Percentiles rank a stretch among this genome's conserved stretches.
Evolutionary conservation across 495 filamentous ascomycete species (phyloP).

Genomic region (Penicillium nucicola): DNA sequence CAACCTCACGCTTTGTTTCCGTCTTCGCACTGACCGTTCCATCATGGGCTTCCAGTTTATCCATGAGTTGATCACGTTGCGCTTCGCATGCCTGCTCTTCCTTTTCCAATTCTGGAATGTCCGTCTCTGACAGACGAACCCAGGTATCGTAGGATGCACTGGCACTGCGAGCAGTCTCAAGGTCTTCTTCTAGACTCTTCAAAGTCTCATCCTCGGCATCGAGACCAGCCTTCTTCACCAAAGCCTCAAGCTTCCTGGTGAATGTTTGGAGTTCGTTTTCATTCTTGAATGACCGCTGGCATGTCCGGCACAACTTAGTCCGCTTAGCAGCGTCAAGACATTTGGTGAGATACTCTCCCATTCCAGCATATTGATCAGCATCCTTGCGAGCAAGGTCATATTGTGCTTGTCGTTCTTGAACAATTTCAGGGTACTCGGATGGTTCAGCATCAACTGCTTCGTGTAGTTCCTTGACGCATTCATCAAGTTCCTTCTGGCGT

Average conservation of each 20-base stretch:
- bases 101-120: slow-evolving; percentile 66
- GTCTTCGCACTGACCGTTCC: slow-evolving; percentile 59
- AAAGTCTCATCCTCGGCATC: slow-evolving; percentile 54
- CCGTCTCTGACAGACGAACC: slow-evolving; percentile 59
- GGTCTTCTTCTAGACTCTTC: slow-evolving; percentile 46
- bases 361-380: slow-evolving; percentile 55
- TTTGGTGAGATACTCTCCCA: slow-evolving; percentile 61
- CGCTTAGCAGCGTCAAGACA: slow-evolving; percentile 57
- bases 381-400: slow-evolving; percentile 62
- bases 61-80: slow-evolving; percentile 58
- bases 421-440: slow-evolving; percentile 47
- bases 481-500: slow-evolving; percentile 60
- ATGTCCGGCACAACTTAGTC: slow-evolving; percentile 68
- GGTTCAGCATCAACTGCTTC: slow-evolving; percentile 54
- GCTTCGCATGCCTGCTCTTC: slow-evolving; percentile 54
- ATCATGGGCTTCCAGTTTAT: slow-evolving; percentile 71
- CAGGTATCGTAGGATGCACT: slow-evolving; percentile 70
- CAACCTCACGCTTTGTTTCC: slow-evolving; percentile 68
- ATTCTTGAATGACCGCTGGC: slow-evolving; percentile 59
- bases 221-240: slow-evolving; percentile 53
- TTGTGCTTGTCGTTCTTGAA: slow-evolving; percentile 56
- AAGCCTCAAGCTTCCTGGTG: slow-evolving; percentile 56
- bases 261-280: slow-evolving; percentile 57
- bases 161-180: slow-evolving; percentile 56
- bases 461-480: slow-evolving; percentile 48